These are phyloP conservation scores for Dispira simplex DNA, from an alignment of 192 early-diverging fungal genomes.

Conservation along the genomic window DNA sequence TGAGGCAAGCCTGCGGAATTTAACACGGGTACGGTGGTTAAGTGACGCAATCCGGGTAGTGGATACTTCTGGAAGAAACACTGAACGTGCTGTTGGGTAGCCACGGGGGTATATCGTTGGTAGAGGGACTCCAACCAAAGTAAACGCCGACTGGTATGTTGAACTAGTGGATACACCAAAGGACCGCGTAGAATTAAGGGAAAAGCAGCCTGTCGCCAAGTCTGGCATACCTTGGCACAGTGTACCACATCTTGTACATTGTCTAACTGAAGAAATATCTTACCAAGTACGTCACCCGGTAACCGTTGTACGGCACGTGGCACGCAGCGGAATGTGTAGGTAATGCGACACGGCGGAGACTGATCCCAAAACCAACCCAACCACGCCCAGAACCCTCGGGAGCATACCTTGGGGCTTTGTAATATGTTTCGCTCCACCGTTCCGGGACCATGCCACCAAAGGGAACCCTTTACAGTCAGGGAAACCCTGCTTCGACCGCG, in stretches of 20 bases:
- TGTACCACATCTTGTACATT: not conserved
- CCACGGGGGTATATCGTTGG: not conserved
- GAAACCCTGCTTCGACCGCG: not conserved
- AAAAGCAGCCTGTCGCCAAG: not conserved
- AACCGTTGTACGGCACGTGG: not conserved
- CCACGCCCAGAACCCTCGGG: too few species aligned
- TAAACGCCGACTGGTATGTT: not conserved
- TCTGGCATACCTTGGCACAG: not conserved
- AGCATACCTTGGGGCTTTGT: too few species aligned
- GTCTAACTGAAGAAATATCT: not conserved
- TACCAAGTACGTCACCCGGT: not conserved
- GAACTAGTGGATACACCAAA: not conserved
- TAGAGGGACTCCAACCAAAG: not conserved
- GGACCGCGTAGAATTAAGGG: not conserved
- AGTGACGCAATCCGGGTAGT: not conserved
- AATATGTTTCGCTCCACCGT: not conserved
- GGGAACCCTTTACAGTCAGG: not conserved
- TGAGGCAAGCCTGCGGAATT: not conserved
- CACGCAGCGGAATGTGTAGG: not conserved
- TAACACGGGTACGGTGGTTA: not conserved
- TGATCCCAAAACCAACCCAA: not conserved
- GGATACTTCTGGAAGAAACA: not conserved
- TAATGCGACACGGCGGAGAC: not conserved
- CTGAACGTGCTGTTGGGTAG: not conserved
- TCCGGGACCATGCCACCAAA: not conserved